Evolutionary conservation across 768 basidiomycete genomes (phyloP).

Genomic region (Suillus plorans): DNA sequence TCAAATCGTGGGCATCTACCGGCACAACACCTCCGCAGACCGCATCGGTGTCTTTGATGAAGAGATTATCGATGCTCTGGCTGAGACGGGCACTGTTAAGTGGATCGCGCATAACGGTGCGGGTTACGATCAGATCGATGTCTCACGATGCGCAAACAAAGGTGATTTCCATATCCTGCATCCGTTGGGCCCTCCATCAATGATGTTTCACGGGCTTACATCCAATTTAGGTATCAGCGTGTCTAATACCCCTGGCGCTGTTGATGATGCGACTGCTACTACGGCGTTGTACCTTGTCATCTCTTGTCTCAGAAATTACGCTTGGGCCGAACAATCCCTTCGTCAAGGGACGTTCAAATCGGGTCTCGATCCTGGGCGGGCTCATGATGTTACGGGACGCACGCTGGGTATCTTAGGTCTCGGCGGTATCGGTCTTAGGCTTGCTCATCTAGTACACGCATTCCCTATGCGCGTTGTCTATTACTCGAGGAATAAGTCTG

Average conservation of each 20-base stretch:
- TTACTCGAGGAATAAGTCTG: conserved; percentile 59
- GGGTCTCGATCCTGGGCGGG: conserved; percentile 40
- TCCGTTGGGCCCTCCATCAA: neutral
- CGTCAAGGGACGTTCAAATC: conserved; percentile 64
- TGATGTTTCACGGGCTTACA: neutral
- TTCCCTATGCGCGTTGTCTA: conserved; percentile 93
- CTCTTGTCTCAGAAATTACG: conserved; percentile 73
- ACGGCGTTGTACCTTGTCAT: conserved; percentile 83
- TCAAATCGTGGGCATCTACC: conserved; percentile 73
- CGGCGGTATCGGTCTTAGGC: conserved; percentile 72
- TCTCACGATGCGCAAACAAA: conserved; percentile 65
- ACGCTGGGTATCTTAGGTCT: conserved; percentile 75
- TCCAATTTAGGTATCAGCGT: conserved; percentile 51
- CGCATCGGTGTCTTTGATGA: conserved; percentile 78
- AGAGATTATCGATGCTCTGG: conserved; percentile 69
- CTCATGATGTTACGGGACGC: conserved; percentile 66
- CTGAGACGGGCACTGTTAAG: conserved; percentile 52
- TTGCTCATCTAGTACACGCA: conserved; percentile 69
- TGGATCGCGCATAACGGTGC: conserved; percentile 95
- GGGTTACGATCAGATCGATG: conserved; percentile 88
- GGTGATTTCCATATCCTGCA: conserved; percentile 39
- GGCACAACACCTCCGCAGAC: conserved; percentile 65
- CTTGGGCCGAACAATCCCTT: conserved; percentile 54
- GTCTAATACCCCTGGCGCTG: conserved; percentile 88
- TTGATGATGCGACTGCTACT: conserved; percentile 89